Evolutionary conservation across 768 basidiomycete genomes (phyloP), one percentile per base, ranked within the genome.

Genomic region (Kwoniella sp.): DNA sequence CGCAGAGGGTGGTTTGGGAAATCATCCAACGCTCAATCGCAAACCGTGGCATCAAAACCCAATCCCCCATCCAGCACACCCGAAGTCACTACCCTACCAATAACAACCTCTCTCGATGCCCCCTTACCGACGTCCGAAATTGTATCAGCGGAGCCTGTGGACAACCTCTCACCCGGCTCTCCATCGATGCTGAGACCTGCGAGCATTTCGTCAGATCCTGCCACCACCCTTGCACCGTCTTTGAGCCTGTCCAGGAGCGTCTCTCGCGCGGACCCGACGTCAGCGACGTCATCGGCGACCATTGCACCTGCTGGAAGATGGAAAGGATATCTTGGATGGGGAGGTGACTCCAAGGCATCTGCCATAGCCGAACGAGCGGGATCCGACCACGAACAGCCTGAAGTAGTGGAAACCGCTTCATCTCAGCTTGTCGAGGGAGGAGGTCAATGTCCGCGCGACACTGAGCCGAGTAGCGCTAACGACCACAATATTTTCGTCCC

Each of bases 301-400:
- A 10, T 13, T 22, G 33, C 26, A 36, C 24, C 22, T 50, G 4
- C 25, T 19, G 37, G 13, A 50, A 47, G 60, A 15, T 62, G 60
- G 60, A 55, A 53, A 50, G 60, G 53, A 2, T 62, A 62, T 37
- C 21, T 62, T 10, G 60, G 60, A 2, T 55, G 52, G 52, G 29
- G 46, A 22, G 55, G 21, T 19, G 33, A 27, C 2, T 24, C 48
- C 7, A 26, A 53, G 27, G 26, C 51, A 30, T 53, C 51, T 19
- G n/a, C 8, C 17, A 3, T 44, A 6, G 17, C 17, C 3, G 40
- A 44, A 44, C 40, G 17, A 19, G 40, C 17, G 3, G 40, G 17
- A 19, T 10, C 8, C 3, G 40, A 44, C 17, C 10, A 9, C 17
- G 10, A 4, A 44, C 10, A 3, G 40, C 40, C 40, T 44, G 10